A percentile compares a stretch with the other conserved stretches of the same genome.
Evolutionary conservation across 306 rosid genomes (phyloP).

Genomic region (Sesbania bispinosa): DNA sequence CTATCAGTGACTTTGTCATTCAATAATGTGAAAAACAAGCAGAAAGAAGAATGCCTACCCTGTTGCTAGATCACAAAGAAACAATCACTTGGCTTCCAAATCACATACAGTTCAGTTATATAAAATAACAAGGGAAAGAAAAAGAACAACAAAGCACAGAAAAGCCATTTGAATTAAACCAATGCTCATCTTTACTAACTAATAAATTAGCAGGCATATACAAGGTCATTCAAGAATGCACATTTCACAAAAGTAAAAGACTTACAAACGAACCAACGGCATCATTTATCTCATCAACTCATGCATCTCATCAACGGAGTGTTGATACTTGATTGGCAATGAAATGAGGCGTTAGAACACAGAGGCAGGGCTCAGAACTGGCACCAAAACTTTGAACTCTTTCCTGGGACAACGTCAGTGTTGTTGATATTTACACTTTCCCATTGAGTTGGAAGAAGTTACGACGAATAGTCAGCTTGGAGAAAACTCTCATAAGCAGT

Average conservation of each 20-base stretch:
- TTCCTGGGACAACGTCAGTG: slow-evolving; percentile 27
- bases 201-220: slow-evolving; percentile 36
- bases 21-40: neutral
- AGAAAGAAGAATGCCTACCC: too few species aligned
- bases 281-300: too few species aligned
- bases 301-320: slow-evolving; percentile 20
- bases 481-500: slow-evolving; percentile 70
- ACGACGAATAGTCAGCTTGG: slow-evolving; percentile 45
- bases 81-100: neutral
- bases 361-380: neutral
- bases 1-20: neutral
- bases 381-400: slow-evolving; percentile 19
- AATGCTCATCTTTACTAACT: slow-evolving; percentile 23
- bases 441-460: slow-evolving; percentile 29
- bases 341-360: slow-evolving; percentile 11
- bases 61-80: neutral
- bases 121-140: neutral
- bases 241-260: neutral
- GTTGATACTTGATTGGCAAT: slow-evolving; percentile 31
- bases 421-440: slow-evolving; percentile 50
- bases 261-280: neutral
- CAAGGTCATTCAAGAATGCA: slow-evolving; percentile 26
- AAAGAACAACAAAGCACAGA: neutral
- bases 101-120: slow-evolving; percentile 2
- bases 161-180: neutral